Percentiles rank a stretch among this genome's conserved stretches.
These are phyloP conservation scores for Diatrype stigma DNA, from an alignment of 2,329 filamentous ascomycete species.

Conservation along the genomic window DNA sequence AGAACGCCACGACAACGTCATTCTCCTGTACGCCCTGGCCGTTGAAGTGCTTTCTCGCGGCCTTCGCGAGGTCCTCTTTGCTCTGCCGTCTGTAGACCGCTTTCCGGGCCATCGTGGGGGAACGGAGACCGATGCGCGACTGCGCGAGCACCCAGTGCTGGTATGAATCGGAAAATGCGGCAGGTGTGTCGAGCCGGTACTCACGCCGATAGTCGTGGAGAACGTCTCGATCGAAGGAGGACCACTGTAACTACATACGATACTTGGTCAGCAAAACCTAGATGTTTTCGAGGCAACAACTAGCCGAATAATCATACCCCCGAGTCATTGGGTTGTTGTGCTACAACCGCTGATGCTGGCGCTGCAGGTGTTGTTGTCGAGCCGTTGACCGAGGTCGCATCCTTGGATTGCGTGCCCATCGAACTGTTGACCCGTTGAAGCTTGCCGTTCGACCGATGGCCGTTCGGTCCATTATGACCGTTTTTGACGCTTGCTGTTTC, in stretches of 20 bases:
- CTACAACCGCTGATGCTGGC: slow-evolving; percentile 8
- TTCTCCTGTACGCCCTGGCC: slow-evolving; percentile 73
- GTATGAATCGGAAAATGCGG: slow-evolving; percentile 63
- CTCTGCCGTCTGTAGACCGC: slow-evolving; percentile 62
- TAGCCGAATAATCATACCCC: slow-evolving; percentile 19
- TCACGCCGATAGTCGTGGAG: slow-evolving; percentile 73
- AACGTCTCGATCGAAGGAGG: slow-evolving; percentile 60
- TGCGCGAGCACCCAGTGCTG: slow-evolving; percentile 58
- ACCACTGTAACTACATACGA: slow-evolving; percentile 57
- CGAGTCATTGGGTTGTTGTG: slow-evolving; percentile 20
- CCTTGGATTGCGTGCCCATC: slow-evolving; percentile 43
- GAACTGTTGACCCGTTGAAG: slow-evolving; percentile 53
- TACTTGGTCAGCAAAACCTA: slow-evolving; percentile 9
- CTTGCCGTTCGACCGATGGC: slow-evolving; percentile 44
- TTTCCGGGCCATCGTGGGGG: slow-evolving; percentile 69
- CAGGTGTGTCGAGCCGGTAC: slow-evolving; percentile 66
- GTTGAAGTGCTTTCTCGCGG: slow-evolving; percentile 81
- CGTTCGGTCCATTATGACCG: slow-evolving; percentile 20
- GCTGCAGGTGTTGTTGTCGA: slow-evolving; percentile 11
- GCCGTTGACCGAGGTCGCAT: slow-evolving; percentile 34
- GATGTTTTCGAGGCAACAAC: slow-evolving; percentile 2
- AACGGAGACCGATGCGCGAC: slow-evolving; percentile 63
- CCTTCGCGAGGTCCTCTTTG: slow-evolving; percentile 67
- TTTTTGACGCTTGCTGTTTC: slow-evolving; percentile 30
- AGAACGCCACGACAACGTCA: slow-evolving; percentile 75